Evolutionary conservation across 2,329 filamentous ascomycete species (phyloP), one percentile per base, ranked within the genome.

Genomic region (Botrytis byssoidea): DNA sequence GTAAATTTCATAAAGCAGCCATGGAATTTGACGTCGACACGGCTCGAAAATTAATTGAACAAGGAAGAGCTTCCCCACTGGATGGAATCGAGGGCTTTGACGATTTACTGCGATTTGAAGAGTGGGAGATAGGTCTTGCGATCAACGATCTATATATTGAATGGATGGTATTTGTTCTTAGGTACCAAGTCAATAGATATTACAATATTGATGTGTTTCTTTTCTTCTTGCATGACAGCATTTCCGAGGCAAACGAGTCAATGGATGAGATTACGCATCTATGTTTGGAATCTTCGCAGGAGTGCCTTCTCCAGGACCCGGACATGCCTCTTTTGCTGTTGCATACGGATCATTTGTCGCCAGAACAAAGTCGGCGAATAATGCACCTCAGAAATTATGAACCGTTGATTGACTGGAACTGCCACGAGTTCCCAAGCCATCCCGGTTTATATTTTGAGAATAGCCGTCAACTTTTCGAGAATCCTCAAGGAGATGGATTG

Each of bases 321-420:
- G 10, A 51, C 10, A 14, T n/a, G 0, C 0, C 0, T 25, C n/a
- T 51, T n/a, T 51, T 10, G 48, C 10, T 51, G 1, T 51, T 3
- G 25, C 22, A 6, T n/a, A 14, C 0, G 0, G 48, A 51, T 51
- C 22, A 4, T 14, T 25, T 25, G 25, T 14, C 48, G 25, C 48
- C 25, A 51, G 4, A n/a, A n/a, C 0, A 6, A 0, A 51, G 25
- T 4, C 0, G 14, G 48, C 0, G 0, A 12, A 51, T 51, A n/a
- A 51, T n/a, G 48, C 1, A 0, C 2, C 25, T n/a, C 25, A 51
- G 5, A 4, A n/a, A 51, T 16, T n/a, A 51, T n/a, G 48, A 16
- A n/a, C 10, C 0, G 1, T 51, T 51, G 10, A 51, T 51, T 51
- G 48, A 51, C 48, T 51, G 48, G 48, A 7, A 51, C 16, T n/a